These are phyloP conservation scores for Malassezia obtusa DNA, from an alignment of 1,284 basidiomycete species.

Conservation along the genomic window DNA sequence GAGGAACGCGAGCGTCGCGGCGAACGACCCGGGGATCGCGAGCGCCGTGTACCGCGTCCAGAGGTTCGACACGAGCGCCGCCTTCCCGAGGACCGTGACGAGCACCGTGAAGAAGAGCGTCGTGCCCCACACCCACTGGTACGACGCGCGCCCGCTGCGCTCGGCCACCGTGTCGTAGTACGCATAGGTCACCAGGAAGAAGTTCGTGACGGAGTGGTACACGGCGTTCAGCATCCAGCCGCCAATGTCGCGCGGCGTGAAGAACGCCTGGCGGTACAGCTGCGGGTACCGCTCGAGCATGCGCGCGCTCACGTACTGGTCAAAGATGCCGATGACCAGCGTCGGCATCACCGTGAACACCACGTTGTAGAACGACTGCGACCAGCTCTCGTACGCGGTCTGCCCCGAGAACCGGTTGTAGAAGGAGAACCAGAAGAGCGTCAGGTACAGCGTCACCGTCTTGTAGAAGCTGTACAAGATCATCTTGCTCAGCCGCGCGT, in stretches of 20 bases:
- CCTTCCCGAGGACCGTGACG: slow-evolving; percentile 91
- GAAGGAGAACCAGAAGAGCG: slow-evolving; percentile 91
- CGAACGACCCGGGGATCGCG: slow-evolving; percentile 73
- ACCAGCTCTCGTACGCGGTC: slow-evolving; percentile 97
- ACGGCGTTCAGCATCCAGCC: slow-evolving; percentile 88
- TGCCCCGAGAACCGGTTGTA: slow-evolving; percentile 87
- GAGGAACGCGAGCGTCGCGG: slow-evolving; percentile 85
- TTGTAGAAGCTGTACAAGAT: slow-evolving; percentile 59
- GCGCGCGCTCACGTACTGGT: slow-evolving; percentile 92
- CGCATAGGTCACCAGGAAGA: slow-evolving; percentile 74
- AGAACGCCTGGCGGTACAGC: slow-evolving; percentile 57
- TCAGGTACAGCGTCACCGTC: slow-evolving; percentile 95
- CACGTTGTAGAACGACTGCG: slow-evolving; percentile 58
- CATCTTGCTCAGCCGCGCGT: slow-evolving; percentile 84
- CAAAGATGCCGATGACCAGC: slow-evolving; percentile 91
- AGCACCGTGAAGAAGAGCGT: slow-evolving; percentile 84
- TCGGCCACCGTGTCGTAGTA: slow-evolving; percentile 72
- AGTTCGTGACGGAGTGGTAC: slow-evolving; percentile 65
- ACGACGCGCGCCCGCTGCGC: slow-evolving; percentile 67
- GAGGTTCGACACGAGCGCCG: slow-evolving; percentile 90
- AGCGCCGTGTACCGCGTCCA: slow-evolving; percentile 99
- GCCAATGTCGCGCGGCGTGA: slow-evolving; percentile 57
- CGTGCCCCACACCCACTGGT: slow-evolving; percentile 98
- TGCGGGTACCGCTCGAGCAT: slow-evolving; percentile 96
- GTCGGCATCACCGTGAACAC: slow-evolving; percentile 67